Evolutionary conservation across 139 green algal genomes (phyloP).

Genomic region (Coccomyxa sp.): DNA sequence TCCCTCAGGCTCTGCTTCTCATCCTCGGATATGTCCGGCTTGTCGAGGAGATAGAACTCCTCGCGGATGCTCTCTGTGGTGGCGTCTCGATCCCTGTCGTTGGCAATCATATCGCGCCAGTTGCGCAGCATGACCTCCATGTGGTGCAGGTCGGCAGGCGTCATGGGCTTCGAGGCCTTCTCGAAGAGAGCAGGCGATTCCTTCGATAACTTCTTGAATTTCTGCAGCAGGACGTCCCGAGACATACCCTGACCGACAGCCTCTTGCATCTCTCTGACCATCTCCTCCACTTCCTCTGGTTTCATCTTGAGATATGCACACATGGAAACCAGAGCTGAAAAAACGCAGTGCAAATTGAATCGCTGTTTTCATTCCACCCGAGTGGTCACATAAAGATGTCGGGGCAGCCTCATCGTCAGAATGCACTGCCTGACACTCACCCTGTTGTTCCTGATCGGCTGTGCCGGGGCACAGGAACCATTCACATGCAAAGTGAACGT

Average conservation of each 20-base stretch:
- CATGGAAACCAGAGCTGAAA: neutral
- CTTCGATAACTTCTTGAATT: slow-evolving; percentile 2
- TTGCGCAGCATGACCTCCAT: neutral
- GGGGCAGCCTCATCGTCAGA: neutral
- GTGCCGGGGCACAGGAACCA: neutral
- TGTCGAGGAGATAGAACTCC: neutral
- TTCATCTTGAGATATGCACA: slow-evolving; percentile 1
- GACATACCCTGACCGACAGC: neutral
- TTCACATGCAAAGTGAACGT: neutral
- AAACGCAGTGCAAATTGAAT: neutral
- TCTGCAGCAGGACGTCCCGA: neutral
- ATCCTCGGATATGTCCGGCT: neutral
- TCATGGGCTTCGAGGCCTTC: neutral
- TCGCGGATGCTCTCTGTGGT: neutral
- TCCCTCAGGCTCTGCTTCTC: neutral
- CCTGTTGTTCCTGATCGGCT: neutral
- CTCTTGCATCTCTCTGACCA: neutral
- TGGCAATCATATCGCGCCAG: neutral
- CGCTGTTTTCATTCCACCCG: neutral
- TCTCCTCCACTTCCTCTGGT: neutral
- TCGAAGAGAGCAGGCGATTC: neutral
- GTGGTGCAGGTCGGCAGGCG: neutral
- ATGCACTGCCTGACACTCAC: neutral
- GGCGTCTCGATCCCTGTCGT: neutral
- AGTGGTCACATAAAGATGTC: neutral